Conservation (phyloP, 2,329 filamentous ascomycete species). For the Fusarium compactum region DNA sequence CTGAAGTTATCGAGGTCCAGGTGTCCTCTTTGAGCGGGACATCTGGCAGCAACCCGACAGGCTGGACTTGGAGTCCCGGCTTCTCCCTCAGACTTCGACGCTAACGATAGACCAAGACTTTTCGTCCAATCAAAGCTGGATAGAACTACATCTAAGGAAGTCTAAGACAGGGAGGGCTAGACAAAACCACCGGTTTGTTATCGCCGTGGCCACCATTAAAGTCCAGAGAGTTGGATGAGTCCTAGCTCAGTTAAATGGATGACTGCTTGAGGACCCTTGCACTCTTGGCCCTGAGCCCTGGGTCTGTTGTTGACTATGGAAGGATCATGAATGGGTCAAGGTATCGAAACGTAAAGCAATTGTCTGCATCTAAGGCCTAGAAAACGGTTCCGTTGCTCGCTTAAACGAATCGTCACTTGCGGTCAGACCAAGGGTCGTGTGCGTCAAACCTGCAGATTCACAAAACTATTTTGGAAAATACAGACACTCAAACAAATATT, state of each 20-base stretch:
- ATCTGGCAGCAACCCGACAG: constrained; percentile 49
- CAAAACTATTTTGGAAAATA: constrained; percentile 10
- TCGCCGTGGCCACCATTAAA: constrained; percentile 46
- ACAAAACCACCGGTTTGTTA: constrained; percentile 50
- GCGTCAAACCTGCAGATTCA: constrained; percentile 11
- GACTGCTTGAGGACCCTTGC: constrained; percentile 28
- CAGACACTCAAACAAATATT: not conserved
- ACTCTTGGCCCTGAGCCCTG: constrained; percentile 15
- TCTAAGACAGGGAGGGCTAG: constrained; percentile 35
- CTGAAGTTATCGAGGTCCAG: constrained; percentile 13
- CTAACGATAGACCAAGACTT: constrained; percentile 29
- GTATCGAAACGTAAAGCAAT: not conserved
- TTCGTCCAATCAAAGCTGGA: constrained; percentile 26
- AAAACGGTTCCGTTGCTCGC: constrained; percentile 40
- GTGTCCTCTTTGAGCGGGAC: constrained; percentile 34
- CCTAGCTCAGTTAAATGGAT: constrained; percentile 31
- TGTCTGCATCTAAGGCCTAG: constrained; percentile 9
- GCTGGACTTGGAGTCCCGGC: constrained; percentile 49
- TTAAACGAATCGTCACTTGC: constrained; percentile 29
- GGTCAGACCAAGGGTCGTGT: constrained; percentile 36
- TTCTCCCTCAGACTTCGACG: constrained; percentile 47
- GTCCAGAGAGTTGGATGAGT: constrained; percentile 32
- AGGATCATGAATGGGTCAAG: constrained; percentile 14
- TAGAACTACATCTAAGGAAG: constrained; percentile 27
- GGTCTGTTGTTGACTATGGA: constrained; percentile 2